Evolutionary conservation across 2,329 filamentous ascomycete genomes (phyloP), one percentile per base, ranked within the genome.

Genomic region (Cladophialophora exuberans): DNA sequence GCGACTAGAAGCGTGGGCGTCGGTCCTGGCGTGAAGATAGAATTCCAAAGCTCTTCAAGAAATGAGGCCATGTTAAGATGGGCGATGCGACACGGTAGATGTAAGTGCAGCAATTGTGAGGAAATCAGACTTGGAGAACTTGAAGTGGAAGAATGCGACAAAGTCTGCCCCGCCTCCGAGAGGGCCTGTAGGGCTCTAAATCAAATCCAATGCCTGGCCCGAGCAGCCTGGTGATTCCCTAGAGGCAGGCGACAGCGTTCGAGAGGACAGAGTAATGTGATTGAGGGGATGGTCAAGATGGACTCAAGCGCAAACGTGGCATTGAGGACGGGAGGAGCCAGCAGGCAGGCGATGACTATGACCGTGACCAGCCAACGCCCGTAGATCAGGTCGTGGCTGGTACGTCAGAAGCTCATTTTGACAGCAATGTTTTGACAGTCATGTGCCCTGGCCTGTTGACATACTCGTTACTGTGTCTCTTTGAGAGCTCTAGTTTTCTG

Each of bases 1-100:
- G 94, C 94, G 68, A 92, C 76, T 53, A 97, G 82, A 61, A 99
- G 85, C 43, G 89, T 89, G 11, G 90, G 90, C 1, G 92, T 97
- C 42, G 93, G 84, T 54, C 94, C 94, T 1, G 93, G 89, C 4
- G 88, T 94, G 81, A 97, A 97, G 79, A 97, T 86, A 68, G 90
- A 95, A 69, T 88, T 83, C 88, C 90, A 96, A 57, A 97, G 87
- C 64, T 92, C 84, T 68, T 84, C 79, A 60, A 95, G 67, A 73
- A 86, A 86, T 64, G 71, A 74, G 35, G 70, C 70, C 75, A 78
- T 78, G 36, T 48, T 65, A 28, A 25, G 38, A n/a, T 18, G 22
- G n/a, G 11, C 31, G 26, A 22, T 30, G 48, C 35, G n/a, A 28
- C 22, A 35, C 31, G 28, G 25, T 26, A 26, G 9, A 35, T 28